Base-by-base conservation (phyloP, 345 rosid genomes). In the Eucalyptus curtisii region DNA sequence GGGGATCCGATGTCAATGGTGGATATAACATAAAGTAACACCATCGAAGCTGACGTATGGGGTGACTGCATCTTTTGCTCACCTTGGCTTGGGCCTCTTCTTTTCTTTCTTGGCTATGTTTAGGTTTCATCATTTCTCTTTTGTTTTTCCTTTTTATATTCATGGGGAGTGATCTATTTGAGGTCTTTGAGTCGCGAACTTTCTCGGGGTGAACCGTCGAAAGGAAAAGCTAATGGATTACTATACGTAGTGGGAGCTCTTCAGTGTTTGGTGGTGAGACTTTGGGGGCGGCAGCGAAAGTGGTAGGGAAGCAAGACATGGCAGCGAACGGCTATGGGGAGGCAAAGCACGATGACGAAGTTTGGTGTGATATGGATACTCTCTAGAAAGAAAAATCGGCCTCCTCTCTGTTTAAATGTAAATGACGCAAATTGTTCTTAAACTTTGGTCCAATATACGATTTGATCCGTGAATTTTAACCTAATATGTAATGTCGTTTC, bases 401-500 rank as follows among this genome's bases (percentile, higher is more conserved):
- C 27, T 22, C 61, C 61, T 55, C 59, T 55, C 5, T 53, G 5
- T 53, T 53, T 53, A 53, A 22, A 55, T 55, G 61, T 55, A 55
- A 55, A 55, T 55, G 30, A 55, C 3, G 0, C 30, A 22, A 24
- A 24, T 55, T 22, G 13, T 55, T 55, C 12, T 55, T 55, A 6
- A 55, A 55, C 1, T 55, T 55, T 55, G 61, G 1, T 55, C 12
- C 0, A 8, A 24, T 55, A 24, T 55, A 9, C 0, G 24, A 55
- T 55, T 22, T 24, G 12, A 1, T 55, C 5, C 1, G 6, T 55
- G 12, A 55, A 24, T 55, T 55, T 55, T 55, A 10, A 24, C 30
- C 3, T 22, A 55, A 53, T 8, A 22, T 53, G 25, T 3, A 52
- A 1, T 53, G 12, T 0, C 1, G 0, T 8, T 9, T 2, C 4